These are phyloP conservation scores for Striga hermonthica DNA, from an alignment of 305 asterid genomes.

Conservation along the genomic window DNA sequence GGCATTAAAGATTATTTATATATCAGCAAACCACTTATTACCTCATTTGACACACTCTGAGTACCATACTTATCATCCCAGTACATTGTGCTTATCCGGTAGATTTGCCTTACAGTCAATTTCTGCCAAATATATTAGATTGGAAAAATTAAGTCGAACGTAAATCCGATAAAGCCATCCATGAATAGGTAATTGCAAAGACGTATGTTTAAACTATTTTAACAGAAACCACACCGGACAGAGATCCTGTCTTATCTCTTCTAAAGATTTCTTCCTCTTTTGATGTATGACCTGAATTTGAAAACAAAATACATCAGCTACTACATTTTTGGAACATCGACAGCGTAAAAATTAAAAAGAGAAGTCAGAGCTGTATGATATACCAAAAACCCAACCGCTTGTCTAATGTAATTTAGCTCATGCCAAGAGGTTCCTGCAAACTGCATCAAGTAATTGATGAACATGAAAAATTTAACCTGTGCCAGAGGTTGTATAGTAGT, in stretches of 20 bases:
- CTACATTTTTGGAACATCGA: slow-evolving; percentile 16
- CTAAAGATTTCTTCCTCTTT: slow-evolving; percentile 85
- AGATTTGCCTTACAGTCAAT: slow-evolving; percentile 88
- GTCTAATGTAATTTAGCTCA: slow-evolving; percentile 90
- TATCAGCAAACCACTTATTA: slow-evolving; percentile 32
- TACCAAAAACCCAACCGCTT: slow-evolving; percentile 99
- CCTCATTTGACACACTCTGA: slow-evolving; percentile 95
- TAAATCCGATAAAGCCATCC: slow-evolving; percentile 22
- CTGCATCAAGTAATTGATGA: slow-evolving; percentile 42
- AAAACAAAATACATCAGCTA: slow-evolving; percentile 23
- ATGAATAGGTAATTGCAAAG: slow-evolving; percentile 2
- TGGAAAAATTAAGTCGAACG: slow-evolving; percentile 16
- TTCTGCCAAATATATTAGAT: slow-evolving; percentile 43
- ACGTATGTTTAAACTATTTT: slow-evolving; percentile 1
- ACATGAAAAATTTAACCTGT: slow-evolving; percentile 10
- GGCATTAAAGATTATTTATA: slow-evolving; percentile 4
- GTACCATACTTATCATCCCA: slow-evolving; percentile 99
- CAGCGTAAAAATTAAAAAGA: slow-evolving; percentile 14
- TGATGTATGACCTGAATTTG: slow-evolving; percentile 83
- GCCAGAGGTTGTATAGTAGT: background rate
- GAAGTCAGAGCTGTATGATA: slow-evolving; percentile 15
- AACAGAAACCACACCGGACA: slow-evolving; percentile 66
- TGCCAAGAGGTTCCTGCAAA: slow-evolving; percentile 98
- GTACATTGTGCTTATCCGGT: slow-evolving; percentile 97
- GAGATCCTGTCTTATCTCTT: slow-evolving; percentile 89